phyloP scores from a whole-genome alignment of 148 eudicot species.

The Limonium bicolor region DNA sequence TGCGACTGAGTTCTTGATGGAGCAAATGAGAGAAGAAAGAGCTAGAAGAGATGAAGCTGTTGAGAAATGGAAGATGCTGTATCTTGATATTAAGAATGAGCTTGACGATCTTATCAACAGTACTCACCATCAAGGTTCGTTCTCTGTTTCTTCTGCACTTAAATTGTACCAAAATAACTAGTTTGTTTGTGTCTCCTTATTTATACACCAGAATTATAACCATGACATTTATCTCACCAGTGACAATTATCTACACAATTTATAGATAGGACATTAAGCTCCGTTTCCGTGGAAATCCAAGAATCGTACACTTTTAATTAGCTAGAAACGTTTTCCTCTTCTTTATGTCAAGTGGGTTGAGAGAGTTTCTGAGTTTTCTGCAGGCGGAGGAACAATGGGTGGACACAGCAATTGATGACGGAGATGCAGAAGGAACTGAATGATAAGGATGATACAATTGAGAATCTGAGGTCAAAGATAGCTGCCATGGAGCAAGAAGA shows the following conservation, averaged over 20 bases:
- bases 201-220: background rate
- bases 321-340: background rate
- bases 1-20: constrained; percentile 12
- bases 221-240: background rate
- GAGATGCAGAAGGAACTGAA: constrained; percentile 39
- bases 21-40: constrained; percentile 38
- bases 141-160: background rate
- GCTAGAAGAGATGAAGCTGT: constrained; percentile 52
- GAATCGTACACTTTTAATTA: background rate
- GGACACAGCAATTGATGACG: constrained; percentile 18
- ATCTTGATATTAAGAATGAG: constrained; percentile 71
- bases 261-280: too few relatives aligned
- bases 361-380: background rate
- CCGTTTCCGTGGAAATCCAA: too few relatives aligned
- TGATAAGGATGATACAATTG: constrained; percentile 44
- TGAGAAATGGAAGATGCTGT: constrained; percentile 72
- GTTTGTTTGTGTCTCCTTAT: background rate
- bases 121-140: constrained; percentile 57
- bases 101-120: constrained; percentile 63
- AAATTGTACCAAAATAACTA: too few relatives aligned
- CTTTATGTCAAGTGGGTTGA: background rate
- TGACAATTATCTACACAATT: background rate
- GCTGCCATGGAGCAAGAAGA: constrained; percentile 37
- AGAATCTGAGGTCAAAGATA: constrained; percentile 22
- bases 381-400: constrained; percentile 1